phyloP scores from a whole-genome alignment of 345 rosid genomes.

The Hirschfeldia incana region DNA sequence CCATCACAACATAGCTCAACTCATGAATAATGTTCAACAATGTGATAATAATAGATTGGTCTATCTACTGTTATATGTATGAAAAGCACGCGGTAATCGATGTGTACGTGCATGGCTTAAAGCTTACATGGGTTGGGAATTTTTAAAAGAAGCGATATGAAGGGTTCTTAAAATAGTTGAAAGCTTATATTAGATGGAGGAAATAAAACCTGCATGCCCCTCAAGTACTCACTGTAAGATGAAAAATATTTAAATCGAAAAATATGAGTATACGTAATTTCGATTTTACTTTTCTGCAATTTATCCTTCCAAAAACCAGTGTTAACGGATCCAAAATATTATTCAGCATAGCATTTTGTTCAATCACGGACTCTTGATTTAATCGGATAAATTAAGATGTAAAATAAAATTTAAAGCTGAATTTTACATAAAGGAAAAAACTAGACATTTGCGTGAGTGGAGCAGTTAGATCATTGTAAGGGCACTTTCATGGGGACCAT shows the following conservation, averaged over 20 bases:
- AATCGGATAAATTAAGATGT: not conserved
- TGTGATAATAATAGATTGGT: constrained; percentile 12
- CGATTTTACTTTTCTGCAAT: not conserved
- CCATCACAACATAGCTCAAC: not conserved
- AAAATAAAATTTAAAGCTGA: not conserved
- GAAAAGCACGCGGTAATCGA: constrained; percentile 25
- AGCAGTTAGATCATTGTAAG: constrained; percentile 25
- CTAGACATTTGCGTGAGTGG: constrained; percentile 12
- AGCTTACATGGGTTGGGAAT: constrained; percentile 22
- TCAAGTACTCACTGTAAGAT: constrained; percentile 16
- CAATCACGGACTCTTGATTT: not conserved
- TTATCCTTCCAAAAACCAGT: not conserved
- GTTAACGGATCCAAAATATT: not conserved
- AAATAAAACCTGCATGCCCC: constrained; percentile 9
- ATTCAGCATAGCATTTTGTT: not conserved
- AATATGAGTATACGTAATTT: not conserved
- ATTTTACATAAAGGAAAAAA: not conserved
- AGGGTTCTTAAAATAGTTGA: constrained; percentile 21
- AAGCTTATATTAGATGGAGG: constrained; percentile 8
- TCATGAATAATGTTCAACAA: not conserved
- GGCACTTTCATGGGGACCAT: constrained; percentile 40
- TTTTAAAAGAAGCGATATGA: constrained; percentile 13
- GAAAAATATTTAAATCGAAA: not conserved
- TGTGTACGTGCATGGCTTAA: constrained; percentile 16
- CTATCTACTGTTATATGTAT: constrained; percentile 12